These are phyloP conservation scores for Terfezia claveryi DNA, from an alignment of 495 filamentous ascomycete species.

Conservation along the genomic window DNA sequence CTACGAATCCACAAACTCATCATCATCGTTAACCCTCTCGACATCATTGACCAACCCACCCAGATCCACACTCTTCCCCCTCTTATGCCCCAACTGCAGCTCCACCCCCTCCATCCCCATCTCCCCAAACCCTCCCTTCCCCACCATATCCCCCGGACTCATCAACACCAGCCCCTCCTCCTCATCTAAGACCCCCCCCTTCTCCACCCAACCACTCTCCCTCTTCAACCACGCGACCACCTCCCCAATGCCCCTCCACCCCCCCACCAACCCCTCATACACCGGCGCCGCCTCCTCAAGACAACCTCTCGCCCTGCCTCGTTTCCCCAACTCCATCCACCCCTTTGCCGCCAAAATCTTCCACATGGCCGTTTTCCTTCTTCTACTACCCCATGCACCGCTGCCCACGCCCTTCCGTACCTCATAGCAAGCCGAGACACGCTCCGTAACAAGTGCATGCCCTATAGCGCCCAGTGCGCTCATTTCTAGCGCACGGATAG, in stretches of 20 bases:
- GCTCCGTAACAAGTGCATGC: conserved; percentile 59
- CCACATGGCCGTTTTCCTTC: conserved; percentile 78
- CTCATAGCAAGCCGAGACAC: conserved; percentile 63
- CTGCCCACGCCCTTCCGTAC: conserved; percentile 42
- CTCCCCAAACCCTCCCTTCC: conserved; percentile 5
- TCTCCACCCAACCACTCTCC: no score
- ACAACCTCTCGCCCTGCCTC: conserved; percentile 44
- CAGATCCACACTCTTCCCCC: background rate
- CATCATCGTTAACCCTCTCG: no score
- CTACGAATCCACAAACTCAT: no score
- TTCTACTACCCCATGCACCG: conserved; percentile 39
- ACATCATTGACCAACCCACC: no score
- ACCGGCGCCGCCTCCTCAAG: conserved; percentile 46
- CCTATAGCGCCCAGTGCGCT: conserved; percentile 45
- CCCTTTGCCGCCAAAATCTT: conserved; percentile 57
- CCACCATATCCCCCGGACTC: conserved; percentile 6
- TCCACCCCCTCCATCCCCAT: conserved; percentile 4
- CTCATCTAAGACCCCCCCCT: no score
- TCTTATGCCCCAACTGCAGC: background rate
- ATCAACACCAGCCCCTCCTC: conserved; percentile 5
- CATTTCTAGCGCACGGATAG: conserved; percentile 53
- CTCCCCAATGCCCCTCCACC: conserved; percentile 24
- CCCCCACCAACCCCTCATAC: conserved; percentile 31
- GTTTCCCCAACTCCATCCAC: conserved; percentile 54
- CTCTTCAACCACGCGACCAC: conserved; percentile 21